Evolutionary conservation across 2,329 filamentous ascomycete species (phyloP), one percentile per base, ranked within the genome.

Genomic region (Dactylellina cionopaga): DNA sequence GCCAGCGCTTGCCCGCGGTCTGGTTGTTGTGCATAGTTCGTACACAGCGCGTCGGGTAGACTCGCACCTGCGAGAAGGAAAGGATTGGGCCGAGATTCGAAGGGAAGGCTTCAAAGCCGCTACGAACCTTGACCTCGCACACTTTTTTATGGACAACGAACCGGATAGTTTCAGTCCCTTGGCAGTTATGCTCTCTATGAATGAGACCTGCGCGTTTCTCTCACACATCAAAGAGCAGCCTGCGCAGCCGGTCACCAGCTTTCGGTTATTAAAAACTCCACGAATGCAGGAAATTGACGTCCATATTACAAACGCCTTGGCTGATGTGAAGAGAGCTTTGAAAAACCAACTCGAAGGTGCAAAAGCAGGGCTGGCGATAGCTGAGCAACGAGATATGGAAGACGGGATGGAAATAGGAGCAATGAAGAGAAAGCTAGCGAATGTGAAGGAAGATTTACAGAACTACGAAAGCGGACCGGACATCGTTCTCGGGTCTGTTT

Each of bases 101-200:
- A 35, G 62, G 5, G 51, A 66, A 9, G 62, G 25, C 3, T 66
- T 66, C 24, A 56, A 66, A 33, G 51, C 41, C 9, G 62, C 62
- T 6, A 66, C 62, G 1, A 41, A 41, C 1, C 27, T 66, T 2
- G 62, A 66, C 6, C 51, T 66, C 5, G 62, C 62, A 1, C 62
- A 66, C 35, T 66, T 66, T 24, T 66, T 66, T 17, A 66, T 66
- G 62, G 62, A 66, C 24, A 66, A 66, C 15, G 37, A 66, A 3
- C 62, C 62, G 3, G 62, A 66, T 24, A 17, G 17, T 5, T 41
- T 29, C 27, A 66, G 62, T 43, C 62, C 62, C 1, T 19, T 66
- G 41, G 43, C 51, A 15, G 22, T 66, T 5, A 56, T 66, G 33
- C 41, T 44, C 6, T 66, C 62, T 2, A 9, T 66, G 29, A 66